These are phyloP conservation scores for Neurospora sp. DNA, from an alignment of 495 filamentous ascomycete genomes.

Conservation along the genomic window DNA sequence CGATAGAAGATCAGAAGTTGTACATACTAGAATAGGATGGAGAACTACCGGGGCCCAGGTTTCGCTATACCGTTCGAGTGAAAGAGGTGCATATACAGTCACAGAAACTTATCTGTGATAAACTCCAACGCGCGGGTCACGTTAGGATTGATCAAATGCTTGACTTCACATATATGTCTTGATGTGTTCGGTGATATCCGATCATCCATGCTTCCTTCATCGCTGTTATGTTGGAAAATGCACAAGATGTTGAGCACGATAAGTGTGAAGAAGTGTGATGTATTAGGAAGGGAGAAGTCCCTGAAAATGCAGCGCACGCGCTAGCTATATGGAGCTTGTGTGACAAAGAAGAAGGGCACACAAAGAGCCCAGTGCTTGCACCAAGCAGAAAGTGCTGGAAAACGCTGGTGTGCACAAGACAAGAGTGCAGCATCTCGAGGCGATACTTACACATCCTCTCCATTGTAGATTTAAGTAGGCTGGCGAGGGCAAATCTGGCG, in stretches of 20 bases:
- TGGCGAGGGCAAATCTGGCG: not conserved
- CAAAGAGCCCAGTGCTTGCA: too few relatives aligned
- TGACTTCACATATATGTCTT: not conserved
- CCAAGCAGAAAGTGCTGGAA: too few relatives aligned
- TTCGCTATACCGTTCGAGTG: not conserved
- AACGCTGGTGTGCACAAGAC: too few relatives aligned
- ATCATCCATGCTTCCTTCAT: not conserved
- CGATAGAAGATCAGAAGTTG: not conserved
- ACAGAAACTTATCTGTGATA: not conserved
- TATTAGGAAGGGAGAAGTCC: too few relatives aligned
- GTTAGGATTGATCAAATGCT: not conserved
- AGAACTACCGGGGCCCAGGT: not conserved
- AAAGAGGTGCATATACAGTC: not conserved
- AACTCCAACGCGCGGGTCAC: not conserved
- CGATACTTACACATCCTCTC: not conserved
- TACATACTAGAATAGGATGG: not conserved
- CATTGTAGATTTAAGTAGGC: not conserved
- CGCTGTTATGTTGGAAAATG: not conserved
- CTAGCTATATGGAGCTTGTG: too few relatives aligned
- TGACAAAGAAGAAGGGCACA: too few relatives aligned
- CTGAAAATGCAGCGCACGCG: too few relatives aligned
- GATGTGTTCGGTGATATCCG: not conserved
- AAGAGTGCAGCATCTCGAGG: too few relatives aligned
- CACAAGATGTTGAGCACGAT: not conserved
- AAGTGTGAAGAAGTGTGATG: too few relatives aligned